These are phyloP conservation scores for Fusarium sp. DNA, from an alignment of 2,329 filamentous ascomycete species.

Conservation along the genomic window DNA sequence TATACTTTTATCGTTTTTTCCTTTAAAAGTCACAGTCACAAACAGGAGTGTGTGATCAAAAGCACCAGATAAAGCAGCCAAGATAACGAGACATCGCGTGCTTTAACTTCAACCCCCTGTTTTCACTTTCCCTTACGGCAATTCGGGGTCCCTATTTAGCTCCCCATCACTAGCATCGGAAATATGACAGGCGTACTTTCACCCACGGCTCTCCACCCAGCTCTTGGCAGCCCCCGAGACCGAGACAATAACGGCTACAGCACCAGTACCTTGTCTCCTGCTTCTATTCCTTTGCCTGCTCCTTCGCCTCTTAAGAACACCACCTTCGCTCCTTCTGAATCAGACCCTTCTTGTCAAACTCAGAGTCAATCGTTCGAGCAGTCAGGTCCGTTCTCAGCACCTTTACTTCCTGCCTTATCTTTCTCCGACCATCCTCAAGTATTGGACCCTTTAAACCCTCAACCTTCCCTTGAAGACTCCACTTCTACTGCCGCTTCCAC, in stretches of 20 bases:
- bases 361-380: constrained; percentile 13
- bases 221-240: constrained; percentile 54
- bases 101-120: constrained; percentile 11
- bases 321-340: constrained; percentile 13
- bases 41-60: constrained; percentile 6
- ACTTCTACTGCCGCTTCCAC: background rate
- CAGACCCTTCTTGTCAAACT: constrained; percentile 15
- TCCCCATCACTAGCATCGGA: constrained; percentile 32
- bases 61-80: constrained; percentile 27
- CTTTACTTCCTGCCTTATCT: constrained; percentile 21
- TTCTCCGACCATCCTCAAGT: constrained; percentile 22
- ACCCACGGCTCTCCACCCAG: constrained; percentile 63
- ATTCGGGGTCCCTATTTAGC: constrained; percentile 6
- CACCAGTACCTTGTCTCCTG: constrained; percentile 29
- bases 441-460: constrained; percentile 30
- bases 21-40: constrained; percentile 4
- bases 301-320: constrained; percentile 33
- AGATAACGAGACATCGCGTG: constrained; percentile 35
- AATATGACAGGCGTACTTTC: constrained; percentile 51
- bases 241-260: constrained; percentile 20
- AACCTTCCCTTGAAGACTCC: constrained; percentile 35
- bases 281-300: constrained; percentile 27
- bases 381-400: constrained; percentile 2
- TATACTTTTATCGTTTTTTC: background rate
- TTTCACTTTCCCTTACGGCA: background rate